Evolutionary conservation across 345 rosid genomes (phyloP), one percentile per base, ranked within the genome.

Genomic region (Sonneratia alba): DNA sequence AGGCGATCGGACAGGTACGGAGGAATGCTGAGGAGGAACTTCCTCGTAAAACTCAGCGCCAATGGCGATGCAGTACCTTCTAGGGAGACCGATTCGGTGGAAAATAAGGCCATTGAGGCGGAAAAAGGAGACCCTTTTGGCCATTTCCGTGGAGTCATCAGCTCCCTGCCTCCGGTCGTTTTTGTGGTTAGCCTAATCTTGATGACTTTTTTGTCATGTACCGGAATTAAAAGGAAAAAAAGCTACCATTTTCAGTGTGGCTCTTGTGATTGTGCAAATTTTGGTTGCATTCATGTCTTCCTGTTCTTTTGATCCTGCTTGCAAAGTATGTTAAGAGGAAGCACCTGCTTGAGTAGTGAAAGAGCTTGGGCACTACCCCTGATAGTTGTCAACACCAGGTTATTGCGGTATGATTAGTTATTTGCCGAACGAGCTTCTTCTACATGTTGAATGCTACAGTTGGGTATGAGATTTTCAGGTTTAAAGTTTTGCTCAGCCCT

Each of bases 131-230:
- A 61, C 74, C 80, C 76, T 37, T 16, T 86, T 68, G 73, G 78
- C 34, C 80, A 72, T 43, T 80, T 87, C 38, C 87, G 79, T 57
- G 85, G 75, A 47, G 71, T 79, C 67, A 36, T 91, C 68, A 40
- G 75, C 66, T 70, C 89, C 43, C 77, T 81, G 27, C 87, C 95
- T 81, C 87, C 92, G 57, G 75, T 88, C 63, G 84, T 85, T 71
- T 83, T 79, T 70, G 71, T 77, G 89, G 96, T 93, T 87, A 77
- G 27, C 11, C 38, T 36, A 9, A 48, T 36, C 53, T 34, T 71
- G 24, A 53, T 3, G 40, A 13, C 36, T 15, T 32, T 49, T 36
- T 21, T 36, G 70, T 56, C 59, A 53, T 53, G 3, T 53, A 5
- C 59, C 56, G 19, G 45, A 42, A 42, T 42, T 42, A 42, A 4